Evolutionary conservation across 768 basidiomycete genomes (phyloP).

Genomic region (Naganishia kalamii): DNA sequence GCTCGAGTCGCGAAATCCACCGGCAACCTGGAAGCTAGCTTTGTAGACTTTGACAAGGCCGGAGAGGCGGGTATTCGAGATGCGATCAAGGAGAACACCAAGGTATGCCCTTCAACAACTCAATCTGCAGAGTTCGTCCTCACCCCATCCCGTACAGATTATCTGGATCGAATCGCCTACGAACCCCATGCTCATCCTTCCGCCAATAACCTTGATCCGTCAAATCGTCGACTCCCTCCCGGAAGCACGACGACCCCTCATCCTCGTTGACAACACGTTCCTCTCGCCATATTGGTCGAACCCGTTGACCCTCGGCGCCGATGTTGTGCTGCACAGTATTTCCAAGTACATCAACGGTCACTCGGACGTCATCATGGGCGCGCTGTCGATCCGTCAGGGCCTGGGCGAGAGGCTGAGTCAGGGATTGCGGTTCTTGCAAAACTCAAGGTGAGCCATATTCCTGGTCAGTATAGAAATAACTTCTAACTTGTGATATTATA

Average conservation of each 20-base stretch:
- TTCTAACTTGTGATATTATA: constrained; percentile 14
- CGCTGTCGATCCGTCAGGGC: constrained; percentile 57
- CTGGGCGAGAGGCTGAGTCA: constrained; percentile 53
- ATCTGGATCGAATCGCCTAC: constrained; percentile 94
- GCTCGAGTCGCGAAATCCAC: constrained; percentile 29
- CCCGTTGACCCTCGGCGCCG: constrained; percentile 68
- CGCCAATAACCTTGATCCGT: constrained; percentile 69
- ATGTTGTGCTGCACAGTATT: constrained; percentile 65
- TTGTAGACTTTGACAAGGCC: constrained; percentile 69
- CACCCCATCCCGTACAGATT: not conserved
- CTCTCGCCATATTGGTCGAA: constrained; percentile 85
- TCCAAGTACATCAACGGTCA: constrained; percentile 91
- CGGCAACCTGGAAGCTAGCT: constrained; percentile 56
- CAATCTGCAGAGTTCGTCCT: too few species aligned
- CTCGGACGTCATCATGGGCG: constrained; percentile 87
- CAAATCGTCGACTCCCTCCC: constrained; percentile 58
- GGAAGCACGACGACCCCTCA: constrained; percentile 55
- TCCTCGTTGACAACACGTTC: constrained; percentile 93
- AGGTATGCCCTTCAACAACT: constrained; percentile 7
- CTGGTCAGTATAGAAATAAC: not conserved
- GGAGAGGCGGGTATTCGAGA: constrained; percentile 61
- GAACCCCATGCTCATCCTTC: constrained; percentile 82
- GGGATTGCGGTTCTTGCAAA: constrained; percentile 76
- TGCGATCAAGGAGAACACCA: constrained; percentile 66
- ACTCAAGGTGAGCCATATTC: constrained; percentile 50